These are phyloP conservation scores for Kwoniella shivajii DNA, from an alignment of 1,284 basidiomycete genomes.

Conservation along the genomic window DNA sequence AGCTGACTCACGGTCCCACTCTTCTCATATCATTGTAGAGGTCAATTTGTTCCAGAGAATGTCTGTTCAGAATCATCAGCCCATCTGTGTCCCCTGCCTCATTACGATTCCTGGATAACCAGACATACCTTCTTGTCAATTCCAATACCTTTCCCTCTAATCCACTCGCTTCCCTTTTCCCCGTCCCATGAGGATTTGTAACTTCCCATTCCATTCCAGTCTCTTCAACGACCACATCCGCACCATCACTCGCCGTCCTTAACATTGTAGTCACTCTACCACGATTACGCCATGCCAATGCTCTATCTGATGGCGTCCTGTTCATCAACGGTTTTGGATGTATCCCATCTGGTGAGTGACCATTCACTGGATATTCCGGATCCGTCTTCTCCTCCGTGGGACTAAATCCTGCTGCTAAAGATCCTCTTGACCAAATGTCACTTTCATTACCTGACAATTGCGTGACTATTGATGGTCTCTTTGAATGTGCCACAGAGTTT, in stretches of 20 bases:
- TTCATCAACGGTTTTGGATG: neutral
- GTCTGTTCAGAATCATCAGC: conserved; percentile 4
- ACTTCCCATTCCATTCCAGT: conserved; percentile 45
- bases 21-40: conserved; percentile 12
- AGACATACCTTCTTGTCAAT: conserved; percentile 27
- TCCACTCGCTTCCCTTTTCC: conserved; percentile 20
- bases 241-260: conserved; percentile 43
- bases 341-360: neutral
- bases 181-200: conserved; percentile 40
- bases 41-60: conserved; percentile 20
- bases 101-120: too few relatives aligned
- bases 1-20: conserved; percentile 15
- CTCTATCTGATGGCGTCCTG: conserved; percentile 23
- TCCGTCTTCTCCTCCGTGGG: conserved; percentile 17
- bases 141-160: conserved; percentile 2
- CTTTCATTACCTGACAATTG: conserved; percentile 18
- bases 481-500: conserved; percentile 15
- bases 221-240: conserved; percentile 39
- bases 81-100: neutral
- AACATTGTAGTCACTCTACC: conserved; percentile 32
- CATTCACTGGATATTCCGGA: neutral
- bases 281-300: conserved; percentile 27
- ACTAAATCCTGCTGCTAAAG: conserved; percentile 1
- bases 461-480: conserved; percentile 36
- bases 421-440: conserved; percentile 18